These are phyloP conservation scores for Alternaria atra DNA, from an alignment of 2,329 filamentous ascomycete species.

Conservation along the genomic window DNA sequence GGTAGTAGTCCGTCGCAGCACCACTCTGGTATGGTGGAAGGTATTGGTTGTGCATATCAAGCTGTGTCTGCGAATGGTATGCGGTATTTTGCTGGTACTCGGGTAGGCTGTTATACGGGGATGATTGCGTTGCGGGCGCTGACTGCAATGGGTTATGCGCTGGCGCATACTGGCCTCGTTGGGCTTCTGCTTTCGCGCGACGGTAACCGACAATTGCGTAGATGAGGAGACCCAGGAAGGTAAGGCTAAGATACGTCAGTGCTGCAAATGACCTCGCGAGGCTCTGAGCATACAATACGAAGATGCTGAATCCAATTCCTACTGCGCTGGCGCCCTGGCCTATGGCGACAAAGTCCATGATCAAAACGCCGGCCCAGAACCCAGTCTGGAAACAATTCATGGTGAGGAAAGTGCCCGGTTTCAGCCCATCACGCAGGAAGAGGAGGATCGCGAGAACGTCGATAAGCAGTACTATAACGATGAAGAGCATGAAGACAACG, in stretches of 20 bases:
- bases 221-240: conserved; percentile 51
- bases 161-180: conserved; percentile 45
- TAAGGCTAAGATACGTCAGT: conserved; percentile 36
- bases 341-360: conserved; percentile 45
- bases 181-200: conserved; percentile 47
- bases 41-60: conserved; percentile 28
- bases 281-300: conserved; percentile 44
- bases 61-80: conserved; percentile 33
- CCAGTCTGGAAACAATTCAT: conserved; percentile 49
- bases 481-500: conserved; percentile 44
- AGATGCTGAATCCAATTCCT: conserved; percentile 39
- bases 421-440: conserved; percentile 44
- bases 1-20: conserved; percentile 34
- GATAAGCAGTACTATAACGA: conserved; percentile 45
- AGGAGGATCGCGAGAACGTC: conserved; percentile 48
- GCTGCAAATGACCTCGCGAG: background rate
- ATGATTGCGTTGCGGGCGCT: conserved; percentile 19
- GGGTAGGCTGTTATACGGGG: conserved; percentile 27
- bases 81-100: conserved; percentile 37
- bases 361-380: conserved; percentile 46
- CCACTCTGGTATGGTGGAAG: conserved; percentile 30
- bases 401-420: conserved; percentile 45
- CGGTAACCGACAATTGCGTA: conserved; percentile 51
- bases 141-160: conserved; percentile 41
- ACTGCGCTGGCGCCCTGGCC: conserved; percentile 27